Conservation (phyloP, 805 yeast species). For the Cyberlindnera maritima region DNA sequence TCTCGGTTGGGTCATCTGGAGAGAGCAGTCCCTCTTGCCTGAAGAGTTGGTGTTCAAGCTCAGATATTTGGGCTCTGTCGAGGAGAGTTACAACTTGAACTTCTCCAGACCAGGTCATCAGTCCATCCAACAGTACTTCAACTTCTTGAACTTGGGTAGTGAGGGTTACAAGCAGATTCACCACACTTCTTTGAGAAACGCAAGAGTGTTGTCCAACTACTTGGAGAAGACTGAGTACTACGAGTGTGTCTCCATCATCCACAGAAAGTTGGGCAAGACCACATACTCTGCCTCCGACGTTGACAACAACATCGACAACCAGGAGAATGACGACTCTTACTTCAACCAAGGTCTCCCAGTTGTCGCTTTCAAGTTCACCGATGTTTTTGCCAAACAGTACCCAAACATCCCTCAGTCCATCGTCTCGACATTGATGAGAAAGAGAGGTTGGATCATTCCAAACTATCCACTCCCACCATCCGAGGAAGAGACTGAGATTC, state of each 20-base stretch:
- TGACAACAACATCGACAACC: conserved; percentile 28
- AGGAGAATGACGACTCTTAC: conserved; percentile 37
- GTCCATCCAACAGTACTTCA: conserved; percentile 83
- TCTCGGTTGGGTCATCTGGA: conserved; percentile 90
- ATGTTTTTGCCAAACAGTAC: conserved; percentile 51
- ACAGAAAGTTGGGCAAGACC: conserved; percentile 48
- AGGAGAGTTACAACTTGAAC: conserved; percentile 82
- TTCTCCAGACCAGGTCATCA: conserved; percentile 94
- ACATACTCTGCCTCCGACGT: conserved; percentile 20
- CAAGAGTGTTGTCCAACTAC: conserved; percentile 60
- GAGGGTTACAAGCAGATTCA: conserved; percentile 70
- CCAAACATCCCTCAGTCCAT: conserved; percentile 84
- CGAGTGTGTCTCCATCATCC: conserved; percentile 75
- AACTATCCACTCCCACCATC: conserved; percentile 76
- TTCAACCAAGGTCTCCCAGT: conserved; percentile 84
- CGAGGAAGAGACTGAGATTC: conserved; percentile 60
- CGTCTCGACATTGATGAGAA: conserved; percentile 68
- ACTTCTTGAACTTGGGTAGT: conserved; percentile 66
- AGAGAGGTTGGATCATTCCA: conserved; percentile 84
- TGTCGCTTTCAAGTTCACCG: conserved; percentile 76
- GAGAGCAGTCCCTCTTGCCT: conserved; percentile 61
- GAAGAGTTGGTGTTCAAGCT: conserved; percentile 71
- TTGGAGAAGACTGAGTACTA: conserved; percentile 65
- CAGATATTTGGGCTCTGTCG: conserved; percentile 84
- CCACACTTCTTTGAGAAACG: conserved; percentile 62